These are phyloP conservation scores for Cordyceps tenuipes DNA, from an alignment of 2,329 filamentous ascomycete genomes.

Conservation along the genomic window DNA sequence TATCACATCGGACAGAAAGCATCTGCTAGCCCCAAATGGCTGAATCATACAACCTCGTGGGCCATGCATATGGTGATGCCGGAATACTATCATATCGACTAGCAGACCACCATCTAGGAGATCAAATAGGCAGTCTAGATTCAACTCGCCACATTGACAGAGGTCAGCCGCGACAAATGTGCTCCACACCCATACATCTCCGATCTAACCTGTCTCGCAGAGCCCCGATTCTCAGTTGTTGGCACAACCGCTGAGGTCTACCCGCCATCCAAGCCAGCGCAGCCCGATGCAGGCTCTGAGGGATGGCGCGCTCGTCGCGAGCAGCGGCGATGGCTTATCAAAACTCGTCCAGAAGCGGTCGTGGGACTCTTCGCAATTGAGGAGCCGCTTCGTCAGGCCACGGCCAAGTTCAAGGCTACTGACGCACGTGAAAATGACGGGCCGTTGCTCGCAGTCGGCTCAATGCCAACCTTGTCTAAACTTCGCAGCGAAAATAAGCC, in stretches of 20 bases:
- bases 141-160: slow-evolving; percentile 22
- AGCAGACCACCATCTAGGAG: slow-evolving; percentile 17
- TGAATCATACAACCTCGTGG: slow-evolving; percentile 25
- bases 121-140: slow-evolving; percentile 22
- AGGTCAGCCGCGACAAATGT: slow-evolving; percentile 14
- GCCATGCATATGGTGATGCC: slow-evolving; percentile 26
- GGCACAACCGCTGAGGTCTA: slow-evolving; percentile 28
- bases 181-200: neutral
- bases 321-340: slow-evolving; percentile 43
- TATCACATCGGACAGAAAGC: slow-evolving; percentile 22
- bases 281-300: slow-evolving; percentile 18
- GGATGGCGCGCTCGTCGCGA: slow-evolving; percentile 24
- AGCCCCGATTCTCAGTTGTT: slow-evolving; percentile 24
- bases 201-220: slow-evolving; percentile 15
- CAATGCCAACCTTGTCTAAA: slow-evolving; percentile 36
- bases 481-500: slow-evolving; percentile 16
- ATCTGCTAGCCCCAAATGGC: slow-evolving; percentile 28
- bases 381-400: slow-evolving; percentile 29
- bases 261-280: slow-evolving; percentile 22
- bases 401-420: slow-evolving; percentile 21
- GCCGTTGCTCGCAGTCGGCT: slow-evolving; percentile 46
- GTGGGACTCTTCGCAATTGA: slow-evolving; percentile 28
- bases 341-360: slow-evolving; percentile 42
- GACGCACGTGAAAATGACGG: slow-evolving; percentile 19
- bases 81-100: slow-evolving; percentile 25